phyloP scores from a whole-genome alignment of 75 land plant genomes.

The Selaginella tamariscina region DNA sequence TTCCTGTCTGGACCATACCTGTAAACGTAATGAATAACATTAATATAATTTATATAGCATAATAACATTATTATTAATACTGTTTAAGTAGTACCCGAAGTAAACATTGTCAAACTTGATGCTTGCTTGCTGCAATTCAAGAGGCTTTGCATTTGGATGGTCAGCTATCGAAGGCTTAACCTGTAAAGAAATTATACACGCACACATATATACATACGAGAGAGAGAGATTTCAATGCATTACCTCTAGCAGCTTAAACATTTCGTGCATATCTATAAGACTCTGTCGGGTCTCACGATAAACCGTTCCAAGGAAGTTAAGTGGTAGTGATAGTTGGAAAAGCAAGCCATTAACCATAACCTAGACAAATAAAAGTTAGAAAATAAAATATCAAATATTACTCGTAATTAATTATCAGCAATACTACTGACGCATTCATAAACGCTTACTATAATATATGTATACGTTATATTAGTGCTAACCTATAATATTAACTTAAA shows the following conservation, averaged over 20 bases:
- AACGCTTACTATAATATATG: no score
- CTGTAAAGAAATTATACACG: no score
- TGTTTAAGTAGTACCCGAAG: conserved; percentile 63
- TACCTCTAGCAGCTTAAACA: conserved; percentile 98
- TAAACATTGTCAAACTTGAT: conserved; percentile 80
- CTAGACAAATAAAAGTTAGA: conserved; percentile 24
- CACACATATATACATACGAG: not conserved
- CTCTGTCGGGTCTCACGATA: conserved; percentile 92
- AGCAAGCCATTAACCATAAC: conserved; percentile 98
- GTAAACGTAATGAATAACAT: not conserved
- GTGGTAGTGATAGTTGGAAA: conserved; percentile 87
- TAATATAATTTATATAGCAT: no score
- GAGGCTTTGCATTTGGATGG: conserved; percentile 42
- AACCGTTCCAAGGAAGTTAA: conserved; percentile 91
- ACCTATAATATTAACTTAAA: no score
- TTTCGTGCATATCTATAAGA: conserved; percentile 88
- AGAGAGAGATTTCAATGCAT: not conserved
- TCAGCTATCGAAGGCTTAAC: conserved; percentile 50
- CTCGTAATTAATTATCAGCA: no score
- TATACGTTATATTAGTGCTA: no score
- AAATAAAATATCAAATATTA: not conserved
- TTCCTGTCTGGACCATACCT: conserved; percentile 25
- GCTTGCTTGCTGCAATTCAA: conserved; percentile 54
- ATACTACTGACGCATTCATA: no score
- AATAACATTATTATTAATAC: no score